Conservation (phyloP, 2,329 filamentous ascomycete genomes). For the Fusarium goolgardi region DNA sequence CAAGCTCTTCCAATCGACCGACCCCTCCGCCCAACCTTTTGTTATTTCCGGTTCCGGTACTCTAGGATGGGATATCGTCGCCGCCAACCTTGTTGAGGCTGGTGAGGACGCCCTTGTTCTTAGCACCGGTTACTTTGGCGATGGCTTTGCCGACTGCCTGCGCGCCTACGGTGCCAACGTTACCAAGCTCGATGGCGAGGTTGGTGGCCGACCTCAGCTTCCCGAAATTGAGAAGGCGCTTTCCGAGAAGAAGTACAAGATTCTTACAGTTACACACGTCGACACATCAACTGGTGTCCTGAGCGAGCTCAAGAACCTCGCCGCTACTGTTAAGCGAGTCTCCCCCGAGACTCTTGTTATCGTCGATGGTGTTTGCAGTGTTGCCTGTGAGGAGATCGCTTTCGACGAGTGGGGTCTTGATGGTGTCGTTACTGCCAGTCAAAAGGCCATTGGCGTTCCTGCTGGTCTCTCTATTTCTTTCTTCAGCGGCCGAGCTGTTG, state of each 20-base stretch:
- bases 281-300: conserved; percentile 97
- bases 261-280: conserved; percentile 94
- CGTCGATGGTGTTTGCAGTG: conserved; percentile 96
- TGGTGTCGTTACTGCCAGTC: conserved; percentile 90
- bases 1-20: conserved; percentile 91
- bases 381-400: conserved; percentile 93
- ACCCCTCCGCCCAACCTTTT: conserved; percentile 87
- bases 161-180: conserved; percentile 90
- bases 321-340: conserved; percentile 84
- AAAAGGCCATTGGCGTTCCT: conserved; percentile 96
- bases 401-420: conserved; percentile 97
- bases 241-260: conserved; percentile 91
- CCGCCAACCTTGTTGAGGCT: conserved; percentile 90
- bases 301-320: conserved; percentile 86
- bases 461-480: conserved; percentile 95
- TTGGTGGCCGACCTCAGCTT: conserved; percentile 88
- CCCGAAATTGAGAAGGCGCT: conserved; percentile 89
- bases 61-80: conserved; percentile 94
- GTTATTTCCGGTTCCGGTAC: conserved; percentile 95
- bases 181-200: conserved; percentile 88
- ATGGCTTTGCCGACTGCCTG: conserved; percentile 93
- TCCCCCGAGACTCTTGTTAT: conserved; percentile 92
- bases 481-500: conserved; percentile 88
- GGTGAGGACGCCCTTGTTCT: conserved; percentile 93
- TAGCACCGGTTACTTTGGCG: conserved; percentile 96